Evolutionary conservation across 1,139 yeast genomes (phyloP), one percentile per base, ranked within the genome.

Genomic region (Candida pseudoviswanathii): DNA sequence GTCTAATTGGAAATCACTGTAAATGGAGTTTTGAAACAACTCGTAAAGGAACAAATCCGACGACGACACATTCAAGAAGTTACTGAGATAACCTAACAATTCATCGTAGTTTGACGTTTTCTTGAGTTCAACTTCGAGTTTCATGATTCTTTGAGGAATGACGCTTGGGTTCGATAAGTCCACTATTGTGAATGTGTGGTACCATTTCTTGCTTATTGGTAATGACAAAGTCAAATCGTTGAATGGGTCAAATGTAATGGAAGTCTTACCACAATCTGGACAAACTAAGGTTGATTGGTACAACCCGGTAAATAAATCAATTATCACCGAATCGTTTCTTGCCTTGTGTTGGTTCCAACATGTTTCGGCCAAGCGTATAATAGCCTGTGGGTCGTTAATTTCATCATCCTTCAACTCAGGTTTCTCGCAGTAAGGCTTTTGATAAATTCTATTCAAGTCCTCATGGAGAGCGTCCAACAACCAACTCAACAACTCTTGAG

Each of bases 181-280:
- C 33, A 92, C 79, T 25, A 90, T 71, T 1, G 79, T 74, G 42
- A 92, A 76, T 10, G 80, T 80, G 44, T 84, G 86, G 34, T 75
- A 71, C 97, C 98, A 92, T 50, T 80, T 77, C 44, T 84, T 81
- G 46, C 82, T 82, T 9, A 87, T 83, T 0, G 98, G 98, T 41
- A 94, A 71, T 0, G 98, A 98, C 44, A 94, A 71, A 0, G 99
- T 92, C 55, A 94, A 71, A 62, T 91, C 98, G 70, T 85, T 89
- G 63, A 85, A 94, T 0, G 99, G 99, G 64, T 94, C 99, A 70
- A 92, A 94, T 0, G 98, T 92, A 26, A 92, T 80, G 29, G 96
- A 88, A 2, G 89, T 82, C 57, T 87, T 87, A 8, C 78, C 66
- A 67, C 99, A 94, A 22, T 72, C 84, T 0, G 99, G 98, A 62